Evolutionary conservation across 345 rosid species (phyloP).

Genomic region (Punica granatum): DNA sequence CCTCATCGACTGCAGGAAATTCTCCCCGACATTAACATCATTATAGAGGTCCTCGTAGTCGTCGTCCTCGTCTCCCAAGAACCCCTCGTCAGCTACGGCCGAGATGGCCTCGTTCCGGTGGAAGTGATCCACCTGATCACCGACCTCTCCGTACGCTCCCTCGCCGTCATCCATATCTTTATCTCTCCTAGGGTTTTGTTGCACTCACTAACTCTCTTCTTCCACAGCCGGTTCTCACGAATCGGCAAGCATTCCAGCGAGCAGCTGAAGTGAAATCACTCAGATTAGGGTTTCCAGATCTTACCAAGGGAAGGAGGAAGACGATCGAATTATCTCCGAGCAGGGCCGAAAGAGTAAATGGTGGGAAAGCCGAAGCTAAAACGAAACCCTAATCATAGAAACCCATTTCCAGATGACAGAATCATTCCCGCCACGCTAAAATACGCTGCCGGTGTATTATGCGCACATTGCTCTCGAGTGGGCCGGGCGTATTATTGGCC

Average conservation of each 20-base stretch:
- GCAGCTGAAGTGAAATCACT: background rate
- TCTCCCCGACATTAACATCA: conserved; percentile 80
- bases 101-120: conserved; percentile 62
- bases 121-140: conserved; percentile 51
- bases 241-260: background rate
- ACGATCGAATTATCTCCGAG: background rate
- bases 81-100: conserved; percentile 63
- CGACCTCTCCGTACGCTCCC: conserved; percentile 6
- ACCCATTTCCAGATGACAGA: background rate
- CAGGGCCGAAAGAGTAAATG: background rate
- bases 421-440: background rate
- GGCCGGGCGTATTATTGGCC: background rate
- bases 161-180: background rate
- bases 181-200: conserved; percentile 14
- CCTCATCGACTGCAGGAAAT: conserved; percentile 52
- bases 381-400: background rate
- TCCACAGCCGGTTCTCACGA: background rate
- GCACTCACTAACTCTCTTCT: background rate
- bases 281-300: background rate
- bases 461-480: background rate
- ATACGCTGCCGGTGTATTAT: background rate
- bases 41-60: conserved; percentile 77
- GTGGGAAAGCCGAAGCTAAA: background rate
- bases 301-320: background rate
- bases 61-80: conserved; percentile 61